A percentile compares a stretch with the other conserved stretches of the same genome.
phyloP scores from a whole-genome alignment of 495 filamentous ascomycete species.

The Daldinia caldariorum region DNA sequence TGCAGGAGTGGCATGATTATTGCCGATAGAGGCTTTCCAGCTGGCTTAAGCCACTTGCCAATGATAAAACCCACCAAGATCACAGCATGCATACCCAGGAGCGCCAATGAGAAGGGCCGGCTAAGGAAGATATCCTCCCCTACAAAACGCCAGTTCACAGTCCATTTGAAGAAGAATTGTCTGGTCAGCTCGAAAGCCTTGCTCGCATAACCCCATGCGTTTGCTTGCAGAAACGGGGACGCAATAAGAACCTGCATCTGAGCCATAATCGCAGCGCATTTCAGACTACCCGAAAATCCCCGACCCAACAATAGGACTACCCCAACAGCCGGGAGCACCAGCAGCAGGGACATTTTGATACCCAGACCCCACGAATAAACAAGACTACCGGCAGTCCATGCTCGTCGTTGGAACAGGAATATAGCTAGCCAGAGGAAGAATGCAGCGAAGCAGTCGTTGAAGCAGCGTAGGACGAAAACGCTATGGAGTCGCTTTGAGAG shows the following conservation, averaged over 20 bases:
- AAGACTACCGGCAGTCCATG: slow-evolving; percentile 76
- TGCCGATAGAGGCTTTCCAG: slow-evolving; percentile 55
- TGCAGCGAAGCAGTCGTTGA: slow-evolving; percentile 92
- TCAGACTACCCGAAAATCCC: slow-evolving; percentile 69
- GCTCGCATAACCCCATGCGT: slow-evolving; percentile 75
- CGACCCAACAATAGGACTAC: slow-evolving; percentile 75
- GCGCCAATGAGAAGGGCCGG: slow-evolving; percentile 69
- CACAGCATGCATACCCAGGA: slow-evolving; percentile 74
- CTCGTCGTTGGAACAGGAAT: slow-evolving; percentile 73
- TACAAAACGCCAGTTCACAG: slow-evolving; percentile 96
- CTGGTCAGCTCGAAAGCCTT: slow-evolving; percentile 90
- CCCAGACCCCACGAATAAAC: slow-evolving; percentile 82
- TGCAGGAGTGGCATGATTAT: slow-evolving; percentile 63
- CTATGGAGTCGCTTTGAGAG: slow-evolving; percentile 93
- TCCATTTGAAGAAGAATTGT: slow-evolving; percentile 96
- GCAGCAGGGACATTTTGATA: slow-evolving; percentile 90
- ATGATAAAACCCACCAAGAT: slow-evolving; percentile 70
- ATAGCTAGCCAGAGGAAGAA: slow-evolving; percentile 84
- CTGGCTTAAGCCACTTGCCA: slow-evolving; percentile 60
- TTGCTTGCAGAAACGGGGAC: slow-evolving; percentile 76
- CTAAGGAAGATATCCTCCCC: slow-evolving; percentile 85
- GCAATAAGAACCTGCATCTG: slow-evolving; percentile 81
- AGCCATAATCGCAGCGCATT: slow-evolving; percentile 72
- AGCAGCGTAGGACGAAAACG: slow-evolving; percentile 89
- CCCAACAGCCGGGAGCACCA: slow-evolving; percentile 82